Percentiles rank a stretch among this genome's conserved stretches.
These are phyloP conservation scores for Aspergillus puulaauensis DNA, from an alignment of 2,329 filamentous ascomycete genomes.

Conservation along the genomic window DNA sequence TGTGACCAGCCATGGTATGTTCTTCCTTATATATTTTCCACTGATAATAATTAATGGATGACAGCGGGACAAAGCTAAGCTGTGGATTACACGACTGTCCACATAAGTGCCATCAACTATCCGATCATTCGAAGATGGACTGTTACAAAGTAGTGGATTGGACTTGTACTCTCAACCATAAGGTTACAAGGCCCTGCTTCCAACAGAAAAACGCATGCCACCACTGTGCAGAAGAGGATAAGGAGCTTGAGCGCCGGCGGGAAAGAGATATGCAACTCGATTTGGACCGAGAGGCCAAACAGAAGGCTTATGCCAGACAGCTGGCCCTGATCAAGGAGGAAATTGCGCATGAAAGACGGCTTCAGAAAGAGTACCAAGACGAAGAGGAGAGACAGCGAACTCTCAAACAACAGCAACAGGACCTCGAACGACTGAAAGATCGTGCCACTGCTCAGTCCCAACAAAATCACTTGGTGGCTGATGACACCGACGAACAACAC, in stretches of 20 bases:
- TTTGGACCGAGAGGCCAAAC: conserved; percentile 26
- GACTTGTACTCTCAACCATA: conserved; percentile 57
- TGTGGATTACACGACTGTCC: conserved; percentile 63
- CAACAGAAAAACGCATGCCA: conserved; percentile 42
- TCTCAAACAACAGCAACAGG: conserved; percentile 19
- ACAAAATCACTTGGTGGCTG: background rate
- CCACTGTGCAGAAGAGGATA: conserved; percentile 54
- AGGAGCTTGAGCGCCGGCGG: conserved; percentile 43
- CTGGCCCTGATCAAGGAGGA: conserved; percentile 27
- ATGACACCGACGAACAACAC: background rate
- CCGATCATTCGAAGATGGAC: conserved; percentile 57
- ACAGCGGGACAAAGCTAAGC: conserved; percentile 47
- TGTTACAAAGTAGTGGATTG: conserved; percentile 47
- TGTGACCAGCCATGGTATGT: conserved; percentile 63
- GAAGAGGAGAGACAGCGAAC: conserved; percentile 21
- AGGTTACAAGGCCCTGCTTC: conserved; percentile 49
- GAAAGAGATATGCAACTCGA: conserved; percentile 53
- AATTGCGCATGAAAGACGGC: conserved; percentile 18
- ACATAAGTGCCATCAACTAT: conserved; percentile 61
- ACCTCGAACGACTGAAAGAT: conserved; percentile 17
- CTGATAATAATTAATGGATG: background rate
- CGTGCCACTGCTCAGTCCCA: background rate
- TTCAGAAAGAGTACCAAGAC: conserved; percentile 18
- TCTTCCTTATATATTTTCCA: conserved; percentile 9
- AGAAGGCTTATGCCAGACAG: conserved; percentile 19